phyloP scores from a whole-genome alignment of 108 stramenopile genomes.

The Skeletonema grethae region DNA sequence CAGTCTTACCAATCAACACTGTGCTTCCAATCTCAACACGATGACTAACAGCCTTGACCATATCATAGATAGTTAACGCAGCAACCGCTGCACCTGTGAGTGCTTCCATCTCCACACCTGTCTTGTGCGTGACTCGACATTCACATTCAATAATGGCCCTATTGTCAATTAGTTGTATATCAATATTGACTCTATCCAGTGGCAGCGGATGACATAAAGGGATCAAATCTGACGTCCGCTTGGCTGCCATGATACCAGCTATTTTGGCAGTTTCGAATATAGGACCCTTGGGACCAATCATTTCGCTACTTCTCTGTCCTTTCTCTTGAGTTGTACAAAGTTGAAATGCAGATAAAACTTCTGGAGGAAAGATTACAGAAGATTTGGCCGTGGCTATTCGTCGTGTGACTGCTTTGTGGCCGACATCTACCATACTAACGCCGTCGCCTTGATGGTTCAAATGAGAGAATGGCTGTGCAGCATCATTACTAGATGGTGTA shows the following conservation, averaged over 20 bases:
- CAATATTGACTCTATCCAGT: constrained; percentile 68
- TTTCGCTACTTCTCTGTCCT: constrained; percentile 33
- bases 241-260: constrained; percentile 89
- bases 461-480: constrained; percentile 59
- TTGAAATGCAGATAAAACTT: constrained; percentile 61
- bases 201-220: constrained; percentile 88
- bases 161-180: constrained; percentile 58
- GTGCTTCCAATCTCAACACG: constrained; percentile 79
- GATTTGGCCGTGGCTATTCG: constrained; percentile 68
- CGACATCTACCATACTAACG: constrained; percentile 83
- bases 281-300: constrained; percentile 86
- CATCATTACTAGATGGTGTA: background rate
- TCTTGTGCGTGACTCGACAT: constrained; percentile 87
- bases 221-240: constrained; percentile 84
- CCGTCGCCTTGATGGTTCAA: constrained; percentile 49
- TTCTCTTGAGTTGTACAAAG: constrained; percentile 51
- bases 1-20: constrained; percentile 74
- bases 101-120: constrained; percentile 99
- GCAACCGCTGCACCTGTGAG: constrained; percentile 89
- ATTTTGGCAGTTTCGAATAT: constrained; percentile 83
- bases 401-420: constrained; percentile 57
- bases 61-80: constrained; percentile 95
- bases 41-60: constrained; percentile 96
- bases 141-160: constrained; percentile 72
- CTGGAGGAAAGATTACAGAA: constrained; percentile 14